phyloP scores from a whole-genome alignment of 768 basidiomycete species.

The Suillus luteus region DNA sequence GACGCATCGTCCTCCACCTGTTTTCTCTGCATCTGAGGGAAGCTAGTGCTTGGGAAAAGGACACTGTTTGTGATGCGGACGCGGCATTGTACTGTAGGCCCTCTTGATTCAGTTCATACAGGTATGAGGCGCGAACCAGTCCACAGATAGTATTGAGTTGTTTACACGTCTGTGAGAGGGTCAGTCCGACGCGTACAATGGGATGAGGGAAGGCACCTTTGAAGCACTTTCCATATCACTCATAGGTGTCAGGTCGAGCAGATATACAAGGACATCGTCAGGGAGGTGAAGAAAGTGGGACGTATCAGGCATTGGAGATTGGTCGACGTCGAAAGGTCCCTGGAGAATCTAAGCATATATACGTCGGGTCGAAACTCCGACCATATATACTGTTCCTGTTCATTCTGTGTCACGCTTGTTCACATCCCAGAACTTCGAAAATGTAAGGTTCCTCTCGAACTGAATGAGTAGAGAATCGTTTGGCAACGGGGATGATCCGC shows the following conservation, averaged over 20 bases:
- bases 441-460: too few relatives aligned
- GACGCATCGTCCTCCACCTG: slow-evolving; percentile 3
- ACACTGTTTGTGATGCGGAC: neutral
- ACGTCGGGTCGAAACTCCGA: neutral
- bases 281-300: neutral
- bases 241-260: neutral
- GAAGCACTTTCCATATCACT: neutral
- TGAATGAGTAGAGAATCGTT: too few relatives aligned
- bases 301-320: neutral
- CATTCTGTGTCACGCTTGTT: neutral
- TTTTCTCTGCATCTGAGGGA: neutral
- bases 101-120: neutral
- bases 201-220: neutral
- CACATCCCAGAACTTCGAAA: too few relatives aligned
- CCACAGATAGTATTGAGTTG: neutral
- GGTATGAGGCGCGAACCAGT: neutral
- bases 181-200: neutral
- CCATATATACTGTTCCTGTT: neutral
- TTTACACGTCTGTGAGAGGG: neutral
- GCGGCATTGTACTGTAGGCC: neutral
- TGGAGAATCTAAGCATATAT: neutral
- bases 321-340: neutral
- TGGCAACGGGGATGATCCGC: too few relatives aligned
- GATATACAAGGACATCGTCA: neutral
- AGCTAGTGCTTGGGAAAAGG: neutral